These are phyloP conservation scores for Euphorbia peplus DNA, from an alignment of 345 rosid species.

Conservation along the genomic window DNA sequence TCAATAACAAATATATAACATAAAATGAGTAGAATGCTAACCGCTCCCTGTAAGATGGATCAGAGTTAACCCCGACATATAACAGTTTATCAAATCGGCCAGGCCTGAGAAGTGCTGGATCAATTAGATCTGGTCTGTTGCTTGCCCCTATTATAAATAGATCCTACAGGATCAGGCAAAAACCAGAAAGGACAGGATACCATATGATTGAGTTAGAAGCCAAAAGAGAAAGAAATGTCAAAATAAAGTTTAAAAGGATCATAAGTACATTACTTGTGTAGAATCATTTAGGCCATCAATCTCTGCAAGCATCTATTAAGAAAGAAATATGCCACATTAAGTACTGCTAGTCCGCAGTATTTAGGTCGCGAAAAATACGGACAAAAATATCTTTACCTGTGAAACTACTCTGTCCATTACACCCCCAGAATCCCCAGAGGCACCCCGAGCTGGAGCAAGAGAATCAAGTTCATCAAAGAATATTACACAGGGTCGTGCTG, in stretches of 20 bases:
- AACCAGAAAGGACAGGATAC: background rate
- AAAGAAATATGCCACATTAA: conserved; percentile 15
- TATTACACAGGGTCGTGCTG: conserved; percentile 93
- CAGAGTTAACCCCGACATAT: conserved; percentile 90
- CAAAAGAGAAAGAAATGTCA: background rate
- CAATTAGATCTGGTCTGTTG: conserved; percentile 95
- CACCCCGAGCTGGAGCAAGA: conserved; percentile 98
- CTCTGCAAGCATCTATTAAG: conserved; percentile 88
- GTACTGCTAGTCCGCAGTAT: conserved; percentile 1
- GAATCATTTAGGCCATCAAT: conserved; percentile 91
- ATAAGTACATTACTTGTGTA: conserved; percentile 49
- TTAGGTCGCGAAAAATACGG: background rate
- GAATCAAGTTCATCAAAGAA: conserved; percentile 99
- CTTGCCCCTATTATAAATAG: conserved; percentile 96
- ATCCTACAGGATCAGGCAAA: conserved; percentile 42
- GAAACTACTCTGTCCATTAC: conserved; percentile 99
- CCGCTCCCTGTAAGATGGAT: conserved; percentile 86
- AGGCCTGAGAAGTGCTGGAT: conserved; percentile 93
- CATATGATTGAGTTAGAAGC: conserved; percentile 12
- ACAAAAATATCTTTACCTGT: conserved; percentile 48
- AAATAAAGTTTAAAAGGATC: background rate
- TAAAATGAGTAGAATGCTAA: conserved; percentile 26
- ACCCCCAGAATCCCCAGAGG: conserved; percentile 98
- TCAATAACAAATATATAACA: background rate
- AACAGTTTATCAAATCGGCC: conserved; percentile 95